These are phyloP conservation scores for Ascomycota sp. DNA, from an alignment of 2,329 filamentous ascomycete genomes.

Conservation along the genomic window DNA sequence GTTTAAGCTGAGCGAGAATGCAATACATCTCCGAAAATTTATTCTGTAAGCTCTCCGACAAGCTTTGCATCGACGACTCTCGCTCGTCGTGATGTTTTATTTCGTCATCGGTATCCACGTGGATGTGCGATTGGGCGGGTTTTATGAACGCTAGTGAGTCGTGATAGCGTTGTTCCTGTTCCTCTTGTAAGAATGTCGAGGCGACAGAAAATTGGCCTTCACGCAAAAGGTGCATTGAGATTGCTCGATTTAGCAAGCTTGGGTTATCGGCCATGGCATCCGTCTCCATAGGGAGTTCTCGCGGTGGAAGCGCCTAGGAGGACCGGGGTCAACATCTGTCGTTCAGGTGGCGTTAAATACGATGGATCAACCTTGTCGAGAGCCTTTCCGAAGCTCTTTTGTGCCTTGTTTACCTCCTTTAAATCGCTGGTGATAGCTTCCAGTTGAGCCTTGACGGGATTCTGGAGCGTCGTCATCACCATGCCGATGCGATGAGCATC, in stretches of 20 bases:
- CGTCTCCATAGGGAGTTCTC: constrained; percentile 55
- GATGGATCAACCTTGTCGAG: constrained; percentile 39
- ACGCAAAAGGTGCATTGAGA: constrained; percentile 87
- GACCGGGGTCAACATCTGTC: neutral
- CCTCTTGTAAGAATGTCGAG: constrained; percentile 64
- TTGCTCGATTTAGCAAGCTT: constrained; percentile 70
- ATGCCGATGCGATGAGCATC: constrained; percentile 41
- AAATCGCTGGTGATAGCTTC: constrained; percentile 64
- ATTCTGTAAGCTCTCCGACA: constrained; percentile 40
- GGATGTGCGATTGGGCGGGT: constrained; percentile 5
- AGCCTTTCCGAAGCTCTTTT: constrained; percentile 68
- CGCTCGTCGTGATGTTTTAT: constrained; percentile 10
- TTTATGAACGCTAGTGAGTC: constrained; percentile 4
- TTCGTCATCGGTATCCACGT: constrained; percentile 13
- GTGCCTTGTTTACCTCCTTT: constrained; percentile 62
- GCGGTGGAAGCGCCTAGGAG: constrained; percentile 19
- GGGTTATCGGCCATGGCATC: constrained; percentile 61
- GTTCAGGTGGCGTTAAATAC: neutral
- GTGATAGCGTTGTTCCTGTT: constrained; percentile 15
- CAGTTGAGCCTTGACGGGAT: constrained; percentile 61
- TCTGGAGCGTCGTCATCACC: constrained; percentile 67
- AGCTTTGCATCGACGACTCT: constrained; percentile 7
- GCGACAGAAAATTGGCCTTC: constrained; percentile 88
- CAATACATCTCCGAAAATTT: constrained; percentile 81
- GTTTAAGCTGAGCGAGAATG: constrained; percentile 61